Evolutionary conservation across 371 early-diverging fungal genomes (phyloP), one percentile per base, ranked within the genome.

Genomic region (Mucor lusitanicus): DNA sequence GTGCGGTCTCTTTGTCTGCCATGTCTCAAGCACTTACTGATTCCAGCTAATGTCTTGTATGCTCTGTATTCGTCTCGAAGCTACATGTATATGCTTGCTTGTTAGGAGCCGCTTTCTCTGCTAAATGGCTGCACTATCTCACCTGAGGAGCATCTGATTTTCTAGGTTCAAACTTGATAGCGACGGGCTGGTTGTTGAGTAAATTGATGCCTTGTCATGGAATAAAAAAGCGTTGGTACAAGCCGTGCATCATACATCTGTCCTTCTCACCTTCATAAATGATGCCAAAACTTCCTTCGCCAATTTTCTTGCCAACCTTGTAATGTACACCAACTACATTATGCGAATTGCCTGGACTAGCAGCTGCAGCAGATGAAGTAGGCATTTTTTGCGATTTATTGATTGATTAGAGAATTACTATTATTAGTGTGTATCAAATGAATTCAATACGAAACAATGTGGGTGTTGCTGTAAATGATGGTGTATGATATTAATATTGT

Each of bases 131-230:
- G 37, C 37, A 13, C 5, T 13, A 37, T 37, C 95, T 83, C 30
- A 97, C 87, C 75, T 97, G 97, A 21, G 97, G 97, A 35, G 97
- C 95, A 67, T 95, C 97, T 58, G 89, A 89, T 79, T 97, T 97
- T 72, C 95, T 85, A 48, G 94, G 91, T 81, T 97, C 96, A 76
- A 97, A 97, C 83, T 97, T 97, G 85, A 97, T 94, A 55, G 95
- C 97, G 6, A 95, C 91, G 44, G 86, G 90, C 72, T 87, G 86
- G 73, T 94, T 94, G 77, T 91, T 92, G 39, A 94, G 66, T 64
- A 95, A 81, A 71, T 90, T 91, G 69, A 78, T 79, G 23, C 89
- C 88, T 90, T 73, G 19, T 19, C 19, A 44, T 44, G 44, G 6
- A 44, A 19, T 44, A n/a, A n/a, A n/a, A n/a, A n/a, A n/a, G n/a